Base-by-base conservation (phyloP, 805 yeast species). In the Candida ortonii region DNA sequence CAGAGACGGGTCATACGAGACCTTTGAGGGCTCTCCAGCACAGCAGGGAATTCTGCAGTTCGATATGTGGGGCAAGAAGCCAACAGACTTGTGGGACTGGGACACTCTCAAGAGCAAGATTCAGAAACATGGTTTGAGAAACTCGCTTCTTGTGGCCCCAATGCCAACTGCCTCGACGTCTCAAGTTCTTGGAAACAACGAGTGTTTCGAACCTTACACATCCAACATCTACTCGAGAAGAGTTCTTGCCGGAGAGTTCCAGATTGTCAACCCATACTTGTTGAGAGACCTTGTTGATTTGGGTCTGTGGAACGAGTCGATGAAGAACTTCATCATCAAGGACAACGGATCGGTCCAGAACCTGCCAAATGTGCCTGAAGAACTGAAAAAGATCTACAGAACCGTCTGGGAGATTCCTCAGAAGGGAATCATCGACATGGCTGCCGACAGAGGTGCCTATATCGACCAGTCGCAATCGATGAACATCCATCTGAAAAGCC, bases 381-480 rank as follows among this genome's bases (percentile, higher is more conserved):
- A 71, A 43, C 59, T 75, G 45, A 75, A 75, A 56, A 68, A 68
- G 19, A 59, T 75, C 43, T 75, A 75, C 58, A 73, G 70, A 54
- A 75, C 81, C 2, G 80, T 75, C 21, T 75, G 81, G 80, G 81
- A 75, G 59, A 70, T 75, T 37, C 66, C 76, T 25, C 81, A 75
- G 54, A 73, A 72, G 57, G 68, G 67, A 37, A 70, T 75, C 45
- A 75, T 76, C 47, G 81, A 75, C 59, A 61, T 67, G 75, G 79
- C 85, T 43, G 83, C 86, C 38, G 88, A 78, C 53, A 73, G 93
- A 64, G 79, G 86, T 40, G 82, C 87, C 15, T 84, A 70, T 62
- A 79, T 84, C 58, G 90, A 83, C 61, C 98, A 93, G 67, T 86
- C 96, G 25, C 97, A 90, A 68, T 83, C 94, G 22, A 68, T 93